These are phyloP conservation scores for Spatholobus suberectus DNA, from an alignment of 306 rosid genomes.

Conservation along the genomic window DNA sequence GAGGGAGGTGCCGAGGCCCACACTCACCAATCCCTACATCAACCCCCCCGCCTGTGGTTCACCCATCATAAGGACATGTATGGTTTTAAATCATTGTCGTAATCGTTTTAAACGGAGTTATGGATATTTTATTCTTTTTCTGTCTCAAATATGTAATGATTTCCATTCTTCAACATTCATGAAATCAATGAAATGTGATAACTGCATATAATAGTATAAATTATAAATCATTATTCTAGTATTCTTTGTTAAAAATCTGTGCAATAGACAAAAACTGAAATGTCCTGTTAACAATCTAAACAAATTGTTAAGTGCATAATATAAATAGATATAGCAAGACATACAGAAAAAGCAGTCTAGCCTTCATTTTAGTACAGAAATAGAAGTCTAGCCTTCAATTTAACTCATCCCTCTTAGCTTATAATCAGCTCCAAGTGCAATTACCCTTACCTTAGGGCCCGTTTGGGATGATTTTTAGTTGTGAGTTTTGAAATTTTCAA, in stretches of 20 bases:
- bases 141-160: neutral
- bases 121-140: neutral
- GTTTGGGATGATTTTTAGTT: too few species aligned
- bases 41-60: neutral
- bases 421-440: slow-evolving; percentile 21
- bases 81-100: neutral
- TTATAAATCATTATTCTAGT: neutral
- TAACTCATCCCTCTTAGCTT: slow-evolving; percentile 15
- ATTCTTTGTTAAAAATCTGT: neutral
- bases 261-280: neutral
- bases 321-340: neutral
- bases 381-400: neutral
- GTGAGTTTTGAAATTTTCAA: too few species aligned
- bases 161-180: neutral
- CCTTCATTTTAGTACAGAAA: neutral
- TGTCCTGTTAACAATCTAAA: neutral
- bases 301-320: neutral
- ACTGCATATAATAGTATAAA: neutral
- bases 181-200: neutral
- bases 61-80: neutral
- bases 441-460: slow-evolving; percentile 1
- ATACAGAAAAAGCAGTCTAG: neutral
- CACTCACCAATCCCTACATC: neutral
- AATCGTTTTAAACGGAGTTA: neutral
- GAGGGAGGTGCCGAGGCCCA: neutral